phyloP scores from a whole-genome alignment of 805 yeast species.

The Suhomyces prunicola region DNA sequence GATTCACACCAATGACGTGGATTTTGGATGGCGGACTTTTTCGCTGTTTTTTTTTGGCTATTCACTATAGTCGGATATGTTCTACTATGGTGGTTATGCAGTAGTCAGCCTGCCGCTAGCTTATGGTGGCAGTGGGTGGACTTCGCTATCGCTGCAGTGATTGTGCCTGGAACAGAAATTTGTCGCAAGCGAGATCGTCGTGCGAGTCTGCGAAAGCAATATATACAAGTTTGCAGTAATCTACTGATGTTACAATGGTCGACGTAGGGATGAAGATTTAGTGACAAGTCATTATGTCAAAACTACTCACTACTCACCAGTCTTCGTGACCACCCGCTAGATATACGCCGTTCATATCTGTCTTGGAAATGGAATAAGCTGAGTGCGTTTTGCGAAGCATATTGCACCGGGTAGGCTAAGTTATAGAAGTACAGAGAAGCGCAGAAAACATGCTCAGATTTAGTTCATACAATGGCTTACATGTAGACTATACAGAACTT shows the following conservation, averaged over 20 bases:
- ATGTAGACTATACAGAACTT: not conserved
- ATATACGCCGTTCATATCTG: too few relatives aligned
- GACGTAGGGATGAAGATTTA: too few relatives aligned
- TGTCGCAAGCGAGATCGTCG: slow-evolving; percentile 1
- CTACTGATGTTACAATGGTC: too few relatives aligned
- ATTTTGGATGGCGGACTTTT: not conserved
- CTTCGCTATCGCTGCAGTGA: not conserved
- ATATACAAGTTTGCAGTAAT: not conserved
- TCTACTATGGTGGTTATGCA: not conserved
- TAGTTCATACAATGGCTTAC: not conserved
- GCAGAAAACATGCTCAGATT: too few relatives aligned
- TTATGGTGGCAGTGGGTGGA: not conserved
- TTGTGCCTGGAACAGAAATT: not conserved
- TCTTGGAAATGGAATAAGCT: too few relatives aligned
- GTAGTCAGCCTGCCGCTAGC: not conserved
- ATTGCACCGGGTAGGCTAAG: too few relatives aligned
- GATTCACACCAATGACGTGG: not conserved
- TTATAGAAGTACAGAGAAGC: too few relatives aligned
- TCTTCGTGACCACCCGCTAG: too few relatives aligned
- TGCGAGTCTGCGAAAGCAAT: not conserved
- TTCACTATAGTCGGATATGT: not conserved
- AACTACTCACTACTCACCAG: too few relatives aligned
- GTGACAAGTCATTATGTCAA: too few relatives aligned
- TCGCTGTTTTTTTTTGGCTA: not conserved
- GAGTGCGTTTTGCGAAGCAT: too few relatives aligned